A percentile compares a stretch with the other conserved stretches of the same genome.
Conservation (phyloP, 257 asterid species). For the Dorcoceras hygrometricum region DNA sequence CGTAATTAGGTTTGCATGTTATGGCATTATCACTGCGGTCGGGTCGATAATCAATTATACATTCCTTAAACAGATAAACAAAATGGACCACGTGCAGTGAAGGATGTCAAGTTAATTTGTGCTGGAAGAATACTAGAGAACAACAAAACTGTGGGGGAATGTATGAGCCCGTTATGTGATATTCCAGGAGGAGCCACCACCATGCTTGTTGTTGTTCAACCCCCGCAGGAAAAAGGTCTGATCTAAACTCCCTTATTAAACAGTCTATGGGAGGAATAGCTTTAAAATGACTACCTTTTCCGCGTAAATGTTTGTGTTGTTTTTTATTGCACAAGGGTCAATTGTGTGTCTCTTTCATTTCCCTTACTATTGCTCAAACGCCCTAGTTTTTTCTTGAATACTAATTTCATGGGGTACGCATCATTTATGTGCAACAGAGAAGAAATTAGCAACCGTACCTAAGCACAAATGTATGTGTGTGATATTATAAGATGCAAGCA, state of each 20-base stretch:
- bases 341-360: neutral
- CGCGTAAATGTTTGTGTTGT: neutral
- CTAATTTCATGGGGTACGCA: neutral
- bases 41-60: constrained; percentile 5
- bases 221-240: constrained; percentile 68
- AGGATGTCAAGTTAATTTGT: constrained; percentile 77
- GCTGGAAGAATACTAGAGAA: constrained; percentile 88
- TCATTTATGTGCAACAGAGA: neutral
- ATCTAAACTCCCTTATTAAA: neutral
- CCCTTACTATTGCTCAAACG: neutral
- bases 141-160: constrained; percentile 69
- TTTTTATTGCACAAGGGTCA: neutral
- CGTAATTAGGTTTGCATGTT: constrained; percentile 8
- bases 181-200: constrained; percentile 78
- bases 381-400: neutral
- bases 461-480: neutral
- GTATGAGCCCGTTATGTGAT: constrained; percentile 71
- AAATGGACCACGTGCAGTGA: constrained; percentile 64
- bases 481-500: neutral
- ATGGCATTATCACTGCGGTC: neutral
- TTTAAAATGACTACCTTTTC: neutral
- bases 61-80: constrained; percentile 54
- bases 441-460: neutral
- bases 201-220: constrained; percentile 87
- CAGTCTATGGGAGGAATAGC: neutral